Percentiles rank a stretch among this genome's conserved stretches.
These are phyloP conservation scores for Talaromyces albobiverticillius DNA, from an alignment of 2,329 filamentous ascomycete genomes.

Conservation along the genomic window DNA sequence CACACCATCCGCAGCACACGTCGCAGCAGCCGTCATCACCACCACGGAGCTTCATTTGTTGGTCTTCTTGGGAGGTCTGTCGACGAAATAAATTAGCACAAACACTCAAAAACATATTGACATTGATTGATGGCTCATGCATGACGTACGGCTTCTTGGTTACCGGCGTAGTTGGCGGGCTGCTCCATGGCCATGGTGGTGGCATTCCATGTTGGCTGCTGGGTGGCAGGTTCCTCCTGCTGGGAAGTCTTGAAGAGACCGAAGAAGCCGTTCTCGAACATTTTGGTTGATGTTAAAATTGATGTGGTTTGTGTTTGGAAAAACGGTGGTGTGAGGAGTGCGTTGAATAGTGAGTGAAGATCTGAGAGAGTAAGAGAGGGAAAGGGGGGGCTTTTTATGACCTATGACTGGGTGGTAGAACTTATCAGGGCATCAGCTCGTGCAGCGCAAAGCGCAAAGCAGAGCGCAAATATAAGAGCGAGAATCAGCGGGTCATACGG, in stretches of 20 bases:
- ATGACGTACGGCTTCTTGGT: conserved; percentile 18
- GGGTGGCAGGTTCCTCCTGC: conserved; percentile 18
- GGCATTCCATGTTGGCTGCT: conserved; percentile 28
- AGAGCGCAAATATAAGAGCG: no score
- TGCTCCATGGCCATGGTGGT: conserved; percentile 32
- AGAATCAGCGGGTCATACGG: neutral
- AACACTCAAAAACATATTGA: no score
- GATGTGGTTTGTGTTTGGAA: neutral
- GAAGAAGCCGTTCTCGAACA: conserved; percentile 25
- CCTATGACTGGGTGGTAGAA: no score
- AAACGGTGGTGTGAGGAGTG: no score
- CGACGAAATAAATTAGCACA: conserved; percentile 8
- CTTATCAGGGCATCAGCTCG: no score
- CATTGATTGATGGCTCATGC: no score
- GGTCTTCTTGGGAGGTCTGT: conserved; percentile 26
- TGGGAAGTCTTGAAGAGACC: conserved; percentile 32
- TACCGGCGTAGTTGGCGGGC: conserved; percentile 29
- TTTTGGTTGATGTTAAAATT: neutral
- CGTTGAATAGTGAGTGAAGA: no score
- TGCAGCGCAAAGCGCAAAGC: no score
- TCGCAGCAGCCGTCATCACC: conserved; percentile 25
- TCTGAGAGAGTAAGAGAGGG: neutral
- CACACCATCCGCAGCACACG: conserved; percentile 32
- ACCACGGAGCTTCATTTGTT: conserved; percentile 29
- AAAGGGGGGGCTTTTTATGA: neutral